A percentile compares a stretch with the other conserved stretches of the same genome.
These are phyloP conservation scores for Yarrowia phangngaensis DNA, from an alignment of 805 yeast species.

Conservation along the genomic window DNA sequence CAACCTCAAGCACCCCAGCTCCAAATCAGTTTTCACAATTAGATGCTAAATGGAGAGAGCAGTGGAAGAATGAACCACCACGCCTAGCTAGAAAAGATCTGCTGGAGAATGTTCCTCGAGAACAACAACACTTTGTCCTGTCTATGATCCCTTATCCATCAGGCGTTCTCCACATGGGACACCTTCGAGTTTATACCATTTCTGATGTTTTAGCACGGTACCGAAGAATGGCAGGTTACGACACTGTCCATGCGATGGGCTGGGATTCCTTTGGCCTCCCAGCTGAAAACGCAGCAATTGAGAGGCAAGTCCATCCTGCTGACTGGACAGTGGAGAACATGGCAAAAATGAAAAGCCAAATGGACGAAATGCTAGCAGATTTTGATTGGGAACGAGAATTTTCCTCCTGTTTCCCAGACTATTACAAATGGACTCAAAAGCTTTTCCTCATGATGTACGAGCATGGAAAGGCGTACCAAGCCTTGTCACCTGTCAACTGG, in stretches of 20 bases:
- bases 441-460: slow-evolving; percentile 70
- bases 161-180: slow-evolving; percentile 90
- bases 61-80: slow-evolving; percentile 33
- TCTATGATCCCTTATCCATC: slow-evolving; percentile 97
- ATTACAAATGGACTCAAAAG: slow-evolving; percentile 90
- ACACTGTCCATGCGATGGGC: slow-evolving; percentile 94
- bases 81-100: slow-evolving; percentile 21
- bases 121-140: slow-evolving; percentile 52
- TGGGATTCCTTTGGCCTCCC: slow-evolving; percentile 99
- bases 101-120: slow-evolving; percentile 11
- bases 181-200: slow-evolving; percentile 85
- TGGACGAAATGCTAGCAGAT: slow-evolving; percentile 71
- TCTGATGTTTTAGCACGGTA: slow-evolving; percentile 80
- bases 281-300: slow-evolving; percentile 97
- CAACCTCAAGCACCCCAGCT: neutral
- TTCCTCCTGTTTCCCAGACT: slow-evolving; percentile 79
- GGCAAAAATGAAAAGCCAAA: slow-evolving; percentile 78
- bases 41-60: slow-evolving; percentile 37
- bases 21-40: slow-evolving; percentile 29
- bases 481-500: slow-evolving; percentile 91
- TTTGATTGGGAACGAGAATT: slow-evolving; percentile 94
- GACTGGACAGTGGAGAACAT: slow-evolving; percentile 82
- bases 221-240: slow-evolving; percentile 67
- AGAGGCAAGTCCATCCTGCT: slow-evolving; percentile 71
- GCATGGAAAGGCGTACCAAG: slow-evolving; percentile 78